These are phyloP conservation scores for Zymoseptoria passerinii DNA, from an alignment of 2,329 filamentous ascomycete species.

Conservation along the genomic window DNA sequence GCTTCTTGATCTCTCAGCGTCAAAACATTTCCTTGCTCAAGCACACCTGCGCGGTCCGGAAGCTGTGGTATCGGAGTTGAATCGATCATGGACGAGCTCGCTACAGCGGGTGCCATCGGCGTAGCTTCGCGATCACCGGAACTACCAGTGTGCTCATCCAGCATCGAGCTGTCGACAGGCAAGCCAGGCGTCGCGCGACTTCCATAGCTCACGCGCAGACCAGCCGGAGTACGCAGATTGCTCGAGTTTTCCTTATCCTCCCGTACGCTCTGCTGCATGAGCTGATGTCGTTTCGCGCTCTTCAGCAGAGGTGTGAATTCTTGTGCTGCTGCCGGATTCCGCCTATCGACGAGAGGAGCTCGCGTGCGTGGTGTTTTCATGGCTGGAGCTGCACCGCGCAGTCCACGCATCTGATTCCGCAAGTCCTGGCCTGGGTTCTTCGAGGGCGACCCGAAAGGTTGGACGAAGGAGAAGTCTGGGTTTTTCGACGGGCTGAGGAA, in stretches of 20 bases:
- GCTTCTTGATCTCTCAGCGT: constrained; percentile 92
- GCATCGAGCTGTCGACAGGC: constrained; percentile 67
- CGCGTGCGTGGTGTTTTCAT: constrained; percentile 61
- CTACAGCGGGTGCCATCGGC: constrained; percentile 59
- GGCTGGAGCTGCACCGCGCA: constrained; percentile 34
- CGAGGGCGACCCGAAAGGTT: constrained; percentile 73
- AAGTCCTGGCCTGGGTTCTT: constrained; percentile 62
- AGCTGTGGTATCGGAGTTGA: constrained; percentile 73
- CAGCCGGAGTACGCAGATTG: constrained; percentile 57
- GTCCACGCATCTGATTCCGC: constrained; percentile 64
- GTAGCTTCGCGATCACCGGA: constrained; percentile 57
- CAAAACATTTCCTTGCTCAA: constrained; percentile 82
- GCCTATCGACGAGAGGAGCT: constrained; percentile 60
- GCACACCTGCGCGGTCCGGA: constrained; percentile 51
- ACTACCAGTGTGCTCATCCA: constrained; percentile 54
- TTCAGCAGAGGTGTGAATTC: constrained; percentile 96
- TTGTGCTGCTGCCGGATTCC: constrained; percentile 49
- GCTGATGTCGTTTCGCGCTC: constrained; percentile 63
- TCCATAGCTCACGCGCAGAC: constrained; percentile 53
- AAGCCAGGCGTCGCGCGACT: constrained; percentile 59
- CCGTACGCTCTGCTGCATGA: constrained; percentile 29
- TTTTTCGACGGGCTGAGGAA: constrained; percentile 51
- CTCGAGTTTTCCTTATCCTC: constrained; percentile 36
- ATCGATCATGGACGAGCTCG: constrained; percentile 65
- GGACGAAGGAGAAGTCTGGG: constrained; percentile 78